Evolutionary conservation across 2,329 filamentous ascomycete species (phyloP), one percentile per base, ranked within the genome.

Genomic region (Pochonia chlamydosporia): DNA sequence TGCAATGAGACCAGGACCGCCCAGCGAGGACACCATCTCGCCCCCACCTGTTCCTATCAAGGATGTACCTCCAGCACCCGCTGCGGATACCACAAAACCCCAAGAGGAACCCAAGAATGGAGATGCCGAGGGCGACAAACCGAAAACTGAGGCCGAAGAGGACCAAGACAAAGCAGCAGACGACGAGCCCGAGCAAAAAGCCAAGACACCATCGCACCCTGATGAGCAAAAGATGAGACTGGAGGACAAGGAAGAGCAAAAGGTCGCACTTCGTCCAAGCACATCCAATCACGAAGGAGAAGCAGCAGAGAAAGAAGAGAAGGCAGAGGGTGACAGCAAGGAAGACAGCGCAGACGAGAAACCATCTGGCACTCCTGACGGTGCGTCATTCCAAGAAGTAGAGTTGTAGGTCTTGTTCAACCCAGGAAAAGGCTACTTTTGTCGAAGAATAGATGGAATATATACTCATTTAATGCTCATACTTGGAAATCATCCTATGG

Each of bases 381-480:
- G 76, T 1, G 71, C 72, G 5, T 79, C 78, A n/a, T 84, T 84
- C 62, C 79, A 84, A 56, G 78, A 84, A 54, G 79, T 84, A 40
- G 78, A 76, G 50, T 65, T 84, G 56, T 84, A 68, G 57, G 35
- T 23, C n/a, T 4, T 16, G 33, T 20, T 35, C n/a, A 18, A 16
- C n/a, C 31, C 7, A 35, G 30, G n/a, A 33, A 14, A 33, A 33
- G 30, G 4, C 6, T 9, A 33, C 10, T n/a, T n/a, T n/a, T n/a
- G 30, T 14, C 13, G 30, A 14, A 35, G n/a, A 35, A 35, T 23
- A 39, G 35, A 39, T 14, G 35, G 11, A 13, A 14, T 40, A 25
- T 42, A 24, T 39, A 10, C 13, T 31, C 35, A 30, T 23, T 45
- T 33, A 3, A 40, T 30, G 13, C n/a, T 7, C 36, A n/a, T 41